Evolutionary conservation across 2,329 filamentous ascomycete genomes (phyloP).

Genomic region (Intubia oerlemansii): DNA sequence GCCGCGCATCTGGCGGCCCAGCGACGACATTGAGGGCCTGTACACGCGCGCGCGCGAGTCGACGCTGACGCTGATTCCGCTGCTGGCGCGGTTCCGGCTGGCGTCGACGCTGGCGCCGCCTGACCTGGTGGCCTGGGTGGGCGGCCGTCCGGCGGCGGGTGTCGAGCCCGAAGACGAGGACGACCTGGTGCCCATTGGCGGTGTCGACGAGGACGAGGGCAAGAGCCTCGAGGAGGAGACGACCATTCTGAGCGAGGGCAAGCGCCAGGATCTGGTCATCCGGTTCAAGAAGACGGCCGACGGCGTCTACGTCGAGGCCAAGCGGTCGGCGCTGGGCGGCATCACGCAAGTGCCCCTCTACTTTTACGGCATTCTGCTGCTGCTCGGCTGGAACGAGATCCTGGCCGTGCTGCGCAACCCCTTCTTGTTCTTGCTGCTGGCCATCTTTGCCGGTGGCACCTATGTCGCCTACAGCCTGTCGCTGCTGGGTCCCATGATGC

Average conservation of each 20-base stretch:
- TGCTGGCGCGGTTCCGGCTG: constrained; percentile 69
- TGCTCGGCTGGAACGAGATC: constrained; percentile 97
- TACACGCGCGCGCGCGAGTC: constrained; percentile 87
- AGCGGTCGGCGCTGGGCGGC: constrained; percentile 86
- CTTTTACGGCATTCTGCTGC: constrained; percentile 76
- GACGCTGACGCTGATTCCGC: constrained; percentile 73
- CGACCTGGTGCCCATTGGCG: constrained; percentile 71
- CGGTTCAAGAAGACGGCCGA: constrained; percentile 98
- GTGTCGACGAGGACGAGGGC: constrained; percentile 83
- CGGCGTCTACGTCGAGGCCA: constrained; percentile 93
- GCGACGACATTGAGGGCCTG: constrained; percentile 88
- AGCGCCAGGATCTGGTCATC: constrained; percentile 76
- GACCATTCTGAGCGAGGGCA: constrained; percentile 76
- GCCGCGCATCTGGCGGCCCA: constrained; percentile 87
- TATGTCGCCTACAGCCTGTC: constrained; percentile 91
- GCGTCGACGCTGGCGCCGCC: constrained; percentile 54
- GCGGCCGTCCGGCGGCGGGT: constrained; percentile 46
- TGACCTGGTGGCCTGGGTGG: constrained; percentile 69
- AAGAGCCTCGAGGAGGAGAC: constrained; percentile 93
- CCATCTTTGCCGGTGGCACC: constrained; percentile 52
- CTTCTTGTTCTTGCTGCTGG: constrained; percentile 40
- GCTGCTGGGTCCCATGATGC: constrained; percentile 84
- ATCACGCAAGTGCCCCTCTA: constrained; percentile 87
- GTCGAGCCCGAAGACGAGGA: constrained; percentile 74
- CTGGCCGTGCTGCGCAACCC: constrained; percentile 32